Base-by-base conservation (phyloP, 371 early-diverging fungal species). In the Mucor lusitanicus region DNA sequence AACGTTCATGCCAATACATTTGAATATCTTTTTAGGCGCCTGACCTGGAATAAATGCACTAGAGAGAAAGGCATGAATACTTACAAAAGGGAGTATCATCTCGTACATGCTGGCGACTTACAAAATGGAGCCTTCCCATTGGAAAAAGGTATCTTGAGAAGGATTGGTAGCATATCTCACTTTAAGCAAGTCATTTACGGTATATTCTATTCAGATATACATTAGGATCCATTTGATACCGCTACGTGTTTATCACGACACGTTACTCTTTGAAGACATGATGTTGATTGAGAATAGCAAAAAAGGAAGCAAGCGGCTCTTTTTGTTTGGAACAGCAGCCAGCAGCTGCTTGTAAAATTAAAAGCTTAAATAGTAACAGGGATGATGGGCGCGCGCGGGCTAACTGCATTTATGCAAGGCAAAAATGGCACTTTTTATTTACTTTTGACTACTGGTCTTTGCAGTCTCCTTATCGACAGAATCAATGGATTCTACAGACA, bases 81-180 rank as follows among this genome's bases (percentile, higher is more conserved):
- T 46, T n/a, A 30, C 30, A 30, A 30, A 4, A 19, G 7, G 9
- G 19, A 30, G 17, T 44, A 15, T 28, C 21, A 17, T 25, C 12
- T 53, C 6, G 30, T 6, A 6, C 33, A 33, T 33, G 8, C 17
- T 25, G 30, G 27, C 46, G 1, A 57, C 15, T 17, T 76, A 79
- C 80, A 73, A 74, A 4, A 74, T 68, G 42, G 80, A 74, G 0
- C 80, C 80, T 69, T 70, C 69, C 80, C 80, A 79, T 66, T 79
- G 70, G 54, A 76, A 74, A 62, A 79, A 73, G 0, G 76, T 76
- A 27, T 79, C 73, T 21, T 69, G 63, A 19, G 62, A 57, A 6
- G 69, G 30, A 32, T 75, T 74, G 13, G 63, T 69, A 9, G 76
- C 56, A 40, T 74, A 76, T 27, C 80, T 69, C 15, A 69, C 25